Conservation (phyloP, 805 yeast species). For the Teunomyces aglyptinius region DNA sequence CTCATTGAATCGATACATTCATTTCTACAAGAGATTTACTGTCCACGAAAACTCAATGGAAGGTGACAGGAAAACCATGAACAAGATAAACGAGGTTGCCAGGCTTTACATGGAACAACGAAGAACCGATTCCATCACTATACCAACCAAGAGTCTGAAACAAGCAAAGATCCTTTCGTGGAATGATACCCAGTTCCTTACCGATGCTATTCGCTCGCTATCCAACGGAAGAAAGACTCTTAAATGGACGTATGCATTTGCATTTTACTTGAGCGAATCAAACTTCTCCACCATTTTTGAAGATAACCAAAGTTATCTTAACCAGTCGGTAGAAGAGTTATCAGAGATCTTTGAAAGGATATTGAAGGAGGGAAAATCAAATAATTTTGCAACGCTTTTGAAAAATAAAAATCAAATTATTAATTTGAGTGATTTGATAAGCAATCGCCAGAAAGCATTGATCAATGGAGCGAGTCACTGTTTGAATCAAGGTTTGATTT, state of each 20-base stretch:
- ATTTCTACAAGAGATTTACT: slow-evolving; percentile 69
- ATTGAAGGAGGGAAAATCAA: slow-evolving; percentile 24
- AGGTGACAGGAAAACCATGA: slow-evolving; percentile 64
- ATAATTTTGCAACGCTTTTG: slow-evolving; percentile 22
- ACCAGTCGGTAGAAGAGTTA: slow-evolving; percentile 65
- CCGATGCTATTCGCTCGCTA: slow-evolving; percentile 66
- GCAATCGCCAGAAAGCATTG: slow-evolving; percentile 38
- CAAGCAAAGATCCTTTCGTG: slow-evolving; percentile 48
- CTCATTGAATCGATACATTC: slow-evolving; percentile 64
- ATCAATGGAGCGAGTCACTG: slow-evolving; percentile 46
- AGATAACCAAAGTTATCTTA: slow-evolving; percentile 62
- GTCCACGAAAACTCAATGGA: slow-evolving; percentile 75
- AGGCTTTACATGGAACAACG: slow-evolving; percentile 62
- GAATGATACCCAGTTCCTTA: slow-evolving; percentile 84
- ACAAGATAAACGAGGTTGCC: slow-evolving; percentile 62
- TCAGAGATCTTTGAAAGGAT: slow-evolving; percentile 56
- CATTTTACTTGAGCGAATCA: slow-evolving; percentile 58
- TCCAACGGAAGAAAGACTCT: slow-evolving; percentile 70
- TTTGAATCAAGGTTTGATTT: slow-evolving; percentile 30
- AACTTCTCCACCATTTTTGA: slow-evolving; percentile 65
- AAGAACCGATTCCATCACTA: slow-evolving; percentile 16
- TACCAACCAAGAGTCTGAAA: slow-evolving; percentile 15
- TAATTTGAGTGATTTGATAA: slow-evolving; percentile 43
- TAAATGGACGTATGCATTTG: slow-evolving; percentile 89
- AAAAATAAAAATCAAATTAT: slow-evolving; percentile 38